phyloP scores from a whole-genome alignment of 2,329 filamentous ascomycete genomes.

The Fusarium tanahbumbuense region DNA sequence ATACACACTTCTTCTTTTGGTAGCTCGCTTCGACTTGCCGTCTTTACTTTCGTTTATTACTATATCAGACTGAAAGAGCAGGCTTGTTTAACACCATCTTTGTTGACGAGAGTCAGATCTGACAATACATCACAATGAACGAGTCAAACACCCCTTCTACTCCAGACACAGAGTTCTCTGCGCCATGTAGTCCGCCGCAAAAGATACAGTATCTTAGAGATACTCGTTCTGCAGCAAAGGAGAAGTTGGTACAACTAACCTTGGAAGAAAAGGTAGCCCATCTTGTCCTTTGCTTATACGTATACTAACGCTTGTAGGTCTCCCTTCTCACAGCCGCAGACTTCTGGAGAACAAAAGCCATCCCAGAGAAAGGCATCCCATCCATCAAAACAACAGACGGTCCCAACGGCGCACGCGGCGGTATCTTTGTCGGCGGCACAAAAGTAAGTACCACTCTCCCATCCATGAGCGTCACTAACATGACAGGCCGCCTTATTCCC shows the following conservation, averaged over 20 bases:
- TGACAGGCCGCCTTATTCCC: constrained; percentile 78
- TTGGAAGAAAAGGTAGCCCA: constrained; percentile 67
- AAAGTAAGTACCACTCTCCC: constrained; percentile 56
- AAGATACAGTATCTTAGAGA: constrained; percentile 52
- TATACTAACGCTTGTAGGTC: constrained; percentile 54
- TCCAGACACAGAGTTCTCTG: constrained; percentile 63
- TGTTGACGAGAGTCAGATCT: neutral
- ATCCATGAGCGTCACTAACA: accelerated
- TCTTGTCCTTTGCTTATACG: neutral
- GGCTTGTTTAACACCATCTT: no score
- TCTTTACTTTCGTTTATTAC: neutral
- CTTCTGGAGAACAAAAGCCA: constrained; percentile 76
- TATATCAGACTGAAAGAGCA: neutral
- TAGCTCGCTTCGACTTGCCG: constrained; percentile 18
- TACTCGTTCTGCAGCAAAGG: constrained; percentile 56
- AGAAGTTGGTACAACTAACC: constrained; percentile 64
- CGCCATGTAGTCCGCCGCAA: constrained; percentile 57
- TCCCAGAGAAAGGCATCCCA: constrained; percentile 72
- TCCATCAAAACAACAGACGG: constrained; percentile 76
- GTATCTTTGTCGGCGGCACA: constrained; percentile 75
- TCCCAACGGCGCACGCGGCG: constrained; percentile 76
- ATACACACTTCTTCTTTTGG: constrained; percentile 1
- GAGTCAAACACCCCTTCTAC: constrained; percentile 52
- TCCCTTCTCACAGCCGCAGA: constrained; percentile 71
- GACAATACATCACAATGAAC: constrained; percentile 24